A percentile compares a stretch with the other conserved stretches of the same genome.
Conservation (phyloP, 2,329 filamentous ascomycete genomes). For the Didymella pomorum region DNA sequence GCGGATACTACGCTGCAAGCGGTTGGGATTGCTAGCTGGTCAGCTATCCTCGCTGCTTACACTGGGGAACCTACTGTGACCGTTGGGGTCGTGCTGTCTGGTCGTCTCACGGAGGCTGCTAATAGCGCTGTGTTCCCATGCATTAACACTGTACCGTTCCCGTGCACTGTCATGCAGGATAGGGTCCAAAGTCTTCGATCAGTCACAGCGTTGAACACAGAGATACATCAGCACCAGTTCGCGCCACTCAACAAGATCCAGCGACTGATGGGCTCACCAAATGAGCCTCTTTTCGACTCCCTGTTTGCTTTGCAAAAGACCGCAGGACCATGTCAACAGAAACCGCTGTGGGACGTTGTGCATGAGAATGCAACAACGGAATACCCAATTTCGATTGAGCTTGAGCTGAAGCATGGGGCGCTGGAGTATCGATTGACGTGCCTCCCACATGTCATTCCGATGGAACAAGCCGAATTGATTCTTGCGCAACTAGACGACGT, state of each 20-base stretch:
- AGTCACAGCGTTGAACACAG: conserved; percentile 72
- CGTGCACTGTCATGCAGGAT: conserved; percentile 63
- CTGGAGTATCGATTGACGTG: conserved; percentile 73
- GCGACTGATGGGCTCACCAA: conserved; percentile 71
- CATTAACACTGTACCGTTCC: conserved; percentile 79
- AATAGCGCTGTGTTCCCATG: conserved; percentile 74
- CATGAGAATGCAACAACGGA: conserved; percentile 75
- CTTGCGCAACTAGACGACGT: conserved; percentile 75
- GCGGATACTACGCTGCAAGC: conserved; percentile 78
- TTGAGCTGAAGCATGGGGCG: conserved; percentile 65
- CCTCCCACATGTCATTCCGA: conserved; percentile 69
- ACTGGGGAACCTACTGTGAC: conserved; percentile 76
- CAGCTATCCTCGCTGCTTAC: conserved; percentile 76
- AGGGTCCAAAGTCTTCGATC: conserved; percentile 66
- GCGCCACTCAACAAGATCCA: conserved; percentile 76
- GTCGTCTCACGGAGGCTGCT: conserved; percentile 69
- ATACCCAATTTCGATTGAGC: conserved; percentile 81
- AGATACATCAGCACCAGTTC: conserved; percentile 74
- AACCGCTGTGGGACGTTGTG: conserved; percentile 64
- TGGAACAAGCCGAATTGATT: conserved; percentile 71
- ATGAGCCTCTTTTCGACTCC: conserved; percentile 79
- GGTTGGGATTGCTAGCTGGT: conserved; percentile 79
- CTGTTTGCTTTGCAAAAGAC: conserved; percentile 82
- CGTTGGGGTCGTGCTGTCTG: conserved; percentile 83
- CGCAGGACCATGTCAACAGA: conserved; percentile 28